A percentile compares a stretch with the other conserved stretches of the same genome.
Evolutionary conservation across 768 basidiomycete genomes (phyloP).

Genomic region (Strobilomyces confusus): DNA sequence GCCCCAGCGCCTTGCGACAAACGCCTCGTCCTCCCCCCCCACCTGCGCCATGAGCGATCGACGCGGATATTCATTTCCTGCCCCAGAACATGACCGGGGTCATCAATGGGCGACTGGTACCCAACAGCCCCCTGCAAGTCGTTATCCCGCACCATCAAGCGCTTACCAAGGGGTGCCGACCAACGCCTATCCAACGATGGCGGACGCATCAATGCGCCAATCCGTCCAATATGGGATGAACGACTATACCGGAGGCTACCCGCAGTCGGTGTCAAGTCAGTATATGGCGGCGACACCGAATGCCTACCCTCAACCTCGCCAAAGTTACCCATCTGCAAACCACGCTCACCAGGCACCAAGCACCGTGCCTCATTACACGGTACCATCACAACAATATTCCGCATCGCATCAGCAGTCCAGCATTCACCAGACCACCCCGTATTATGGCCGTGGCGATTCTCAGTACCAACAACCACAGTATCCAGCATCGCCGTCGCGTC

Average conservation of each 20-base stretch:
- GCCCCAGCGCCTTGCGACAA: slow-evolving; percentile 7
- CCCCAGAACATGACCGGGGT: slow-evolving; percentile 13
- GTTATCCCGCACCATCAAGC: slow-evolving; percentile 21
- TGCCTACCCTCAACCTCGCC: slow-evolving; percentile 25
- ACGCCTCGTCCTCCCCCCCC: slow-evolving; percentile 4
- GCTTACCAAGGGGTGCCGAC: slow-evolving; percentile 18
- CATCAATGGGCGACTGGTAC: slow-evolving; percentile 22
- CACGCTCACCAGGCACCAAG: slow-evolving; percentile 32
- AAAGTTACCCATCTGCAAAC: slow-evolving; percentile 23
- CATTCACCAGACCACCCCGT: slow-evolving; percentile 28
- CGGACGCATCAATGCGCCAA: slow-evolving; percentile 13
- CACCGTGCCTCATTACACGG: slow-evolving; percentile 30
- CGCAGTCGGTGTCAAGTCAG: slow-evolving; percentile 17
- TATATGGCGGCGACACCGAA: slow-evolving; percentile 15
- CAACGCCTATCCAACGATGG: slow-evolving; percentile 18
- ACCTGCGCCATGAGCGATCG: slow-evolving; percentile 25
- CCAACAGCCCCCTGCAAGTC: slow-evolving; percentile 18
- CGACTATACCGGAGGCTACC: slow-evolving; percentile 19
- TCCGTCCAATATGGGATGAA: slow-evolving; percentile 21
- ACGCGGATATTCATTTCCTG: slow-evolving; percentile 28
- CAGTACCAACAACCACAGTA: slow-evolving; percentile 38
- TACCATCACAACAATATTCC: slow-evolving; percentile 30
- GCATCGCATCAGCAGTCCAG: slow-evolving; percentile 17
- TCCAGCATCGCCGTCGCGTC: slow-evolving; percentile 55
- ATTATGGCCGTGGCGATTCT: slow-evolving; percentile 32